These are phyloP conservation scores for Fagus sylvatica DNA, from an alignment of 306 rosid species.

Conservation along the genomic window DNA sequence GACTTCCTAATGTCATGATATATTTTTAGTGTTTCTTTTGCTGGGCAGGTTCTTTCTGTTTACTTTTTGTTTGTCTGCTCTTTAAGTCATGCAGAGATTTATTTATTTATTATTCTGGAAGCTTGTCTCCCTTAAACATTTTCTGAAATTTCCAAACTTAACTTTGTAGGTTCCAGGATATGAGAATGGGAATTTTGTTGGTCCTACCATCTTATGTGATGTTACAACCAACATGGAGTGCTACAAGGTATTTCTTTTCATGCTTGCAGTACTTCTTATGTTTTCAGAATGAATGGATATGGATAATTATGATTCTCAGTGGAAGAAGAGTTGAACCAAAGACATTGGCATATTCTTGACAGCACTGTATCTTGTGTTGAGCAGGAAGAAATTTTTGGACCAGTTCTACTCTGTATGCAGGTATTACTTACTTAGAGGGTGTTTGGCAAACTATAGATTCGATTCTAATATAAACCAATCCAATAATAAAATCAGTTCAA, in stretches of 20 bases:
- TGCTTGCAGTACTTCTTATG: slow-evolving; percentile 4
- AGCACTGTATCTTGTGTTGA: slow-evolving; percentile 30
- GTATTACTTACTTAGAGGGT: slow-evolving; percentile 30
- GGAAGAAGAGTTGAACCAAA: slow-evolving; percentile 28
- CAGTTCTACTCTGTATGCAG: slow-evolving; percentile 73
- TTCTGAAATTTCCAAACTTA: slow-evolving; percentile 13
- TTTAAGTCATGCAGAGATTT: not conserved
- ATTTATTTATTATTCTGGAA: not conserved
- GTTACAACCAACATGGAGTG: slow-evolving; percentile 67
- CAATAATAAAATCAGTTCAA: no score
- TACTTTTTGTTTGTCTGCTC: not conserved
- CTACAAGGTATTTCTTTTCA: slow-evolving; percentile 47
- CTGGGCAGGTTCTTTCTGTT: slow-evolving; percentile 1
- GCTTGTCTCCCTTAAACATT: slow-evolving; percentile 14
- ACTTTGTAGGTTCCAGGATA: slow-evolving; percentile 60
- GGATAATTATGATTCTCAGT: slow-evolving; percentile 21
- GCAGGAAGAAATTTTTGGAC: slow-evolving; percentile 80
- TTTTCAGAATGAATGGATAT: slow-evolving; percentile 20
- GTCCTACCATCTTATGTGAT: slow-evolving; percentile 64
- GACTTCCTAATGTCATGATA: not conserved
- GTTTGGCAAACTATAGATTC: no score
- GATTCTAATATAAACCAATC: no score
- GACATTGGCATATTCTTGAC: slow-evolving; percentile 37
- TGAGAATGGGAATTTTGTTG: slow-evolving; percentile 66
- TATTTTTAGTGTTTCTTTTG: not conserved